phyloP scores from a whole-genome alignment of 768 basidiomycete species.

The Glaciozyma martinii region DNA sequence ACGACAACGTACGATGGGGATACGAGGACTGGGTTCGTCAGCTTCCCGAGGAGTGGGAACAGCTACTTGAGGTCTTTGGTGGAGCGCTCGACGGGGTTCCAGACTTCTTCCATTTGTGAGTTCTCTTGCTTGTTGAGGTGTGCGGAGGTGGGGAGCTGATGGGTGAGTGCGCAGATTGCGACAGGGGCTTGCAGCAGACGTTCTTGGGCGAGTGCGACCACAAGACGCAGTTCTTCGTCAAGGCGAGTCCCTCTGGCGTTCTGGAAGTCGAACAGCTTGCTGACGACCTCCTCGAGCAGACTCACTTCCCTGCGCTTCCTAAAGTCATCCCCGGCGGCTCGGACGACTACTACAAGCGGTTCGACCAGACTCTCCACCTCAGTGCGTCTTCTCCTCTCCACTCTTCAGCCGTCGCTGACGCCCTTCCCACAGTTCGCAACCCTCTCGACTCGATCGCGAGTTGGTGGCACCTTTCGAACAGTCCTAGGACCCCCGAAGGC shows the following conservation, averaged over 20 bases:
- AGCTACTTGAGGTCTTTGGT: constrained; percentile 20
- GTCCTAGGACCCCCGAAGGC: not conserved
- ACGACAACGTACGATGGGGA: not conserved
- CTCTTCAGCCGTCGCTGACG: no score
- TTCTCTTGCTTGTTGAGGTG: not conserved
- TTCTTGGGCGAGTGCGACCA: constrained; percentile 23
- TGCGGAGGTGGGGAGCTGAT: no score
- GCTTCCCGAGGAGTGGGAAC: constrained; percentile 25
- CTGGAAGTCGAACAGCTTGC: no score
- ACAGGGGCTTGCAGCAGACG: constrained; percentile 4
- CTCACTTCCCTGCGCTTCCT: constrained; percentile 17
- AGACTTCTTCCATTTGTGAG: constrained; percentile 23
- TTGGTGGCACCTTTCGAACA: not conserved
- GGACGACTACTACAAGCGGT: constrained; percentile 3
- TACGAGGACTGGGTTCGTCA: constrained; percentile 13
- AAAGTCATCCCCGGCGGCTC: not conserved
- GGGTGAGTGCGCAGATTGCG: constrained; percentile 1
- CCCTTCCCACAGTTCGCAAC: constrained; percentile 21
- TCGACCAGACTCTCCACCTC: constrained; percentile 15
- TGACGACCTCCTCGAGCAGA: not conserved
- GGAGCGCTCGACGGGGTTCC: constrained; percentile 28
- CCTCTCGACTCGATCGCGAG: constrained; percentile 20
- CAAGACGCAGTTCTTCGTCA: constrained; percentile 9
- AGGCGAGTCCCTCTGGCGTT: not conserved
- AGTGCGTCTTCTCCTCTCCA: not conserved